phyloP scores from a whole-genome alignment of 805 yeast genomes.

The Lipomyces yamadae region DNA sequence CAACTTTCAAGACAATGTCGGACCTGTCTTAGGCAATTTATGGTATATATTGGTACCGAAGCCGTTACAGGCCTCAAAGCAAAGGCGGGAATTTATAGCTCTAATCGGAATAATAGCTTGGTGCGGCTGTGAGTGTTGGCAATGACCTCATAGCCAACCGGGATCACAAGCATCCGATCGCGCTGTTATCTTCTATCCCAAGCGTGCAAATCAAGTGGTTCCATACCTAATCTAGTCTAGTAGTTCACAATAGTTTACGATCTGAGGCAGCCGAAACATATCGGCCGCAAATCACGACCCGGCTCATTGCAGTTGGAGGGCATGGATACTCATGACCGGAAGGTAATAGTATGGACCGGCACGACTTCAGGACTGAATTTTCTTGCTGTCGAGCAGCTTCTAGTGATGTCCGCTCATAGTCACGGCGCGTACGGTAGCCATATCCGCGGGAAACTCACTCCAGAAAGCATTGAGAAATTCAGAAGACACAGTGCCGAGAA shows the following conservation, averaged over 20 bases:
- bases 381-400: conserved; percentile 29
- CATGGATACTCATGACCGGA: conserved; percentile 41
- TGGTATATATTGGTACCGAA: no score
- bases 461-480: background rate
- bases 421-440: background rate
- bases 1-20: no score
- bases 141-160: background rate
- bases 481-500: background rate
- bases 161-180: background rate
- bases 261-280: no score
- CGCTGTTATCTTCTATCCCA: no score
- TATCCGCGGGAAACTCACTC: conserved; percentile 8
- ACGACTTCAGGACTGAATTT: conserved; percentile 29
- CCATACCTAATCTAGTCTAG: background rate
- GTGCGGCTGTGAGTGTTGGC: no score
- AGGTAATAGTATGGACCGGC: conserved; percentile 34
- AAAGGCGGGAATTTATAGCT: no score
- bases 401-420: conserved; percentile 8
- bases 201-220: no score
- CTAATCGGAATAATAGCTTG: no score
- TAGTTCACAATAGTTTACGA: no score
- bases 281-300: no score
- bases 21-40: no score
- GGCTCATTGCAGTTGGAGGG: background rate
- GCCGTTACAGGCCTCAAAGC: no score